Base-by-base conservation (phyloP, 768 basidiomycete genomes). In the Artomyces pyxidatus region DNA sequence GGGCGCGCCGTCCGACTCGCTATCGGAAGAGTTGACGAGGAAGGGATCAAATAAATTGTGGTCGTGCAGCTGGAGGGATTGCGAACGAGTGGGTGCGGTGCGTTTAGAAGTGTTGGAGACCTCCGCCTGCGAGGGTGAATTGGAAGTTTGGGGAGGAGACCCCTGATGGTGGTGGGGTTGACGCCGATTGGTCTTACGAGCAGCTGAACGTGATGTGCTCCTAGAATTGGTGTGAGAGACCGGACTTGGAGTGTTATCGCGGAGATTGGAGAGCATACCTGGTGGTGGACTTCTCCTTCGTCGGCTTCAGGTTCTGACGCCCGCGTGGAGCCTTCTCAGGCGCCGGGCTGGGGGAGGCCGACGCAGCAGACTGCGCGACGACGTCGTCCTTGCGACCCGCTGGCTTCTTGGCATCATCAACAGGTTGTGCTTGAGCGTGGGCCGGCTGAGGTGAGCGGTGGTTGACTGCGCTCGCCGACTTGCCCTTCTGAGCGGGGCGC, bases 51-150 rank as follows among this genome's bases (percentile, higher is more conserved):
- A 69, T 3, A 69, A 67, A 50, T 72, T 73, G 43, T 68, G 64
- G 49, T 69, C 65, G 47, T 27, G 61, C n/a, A 44, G 58, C 27
- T 59, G 66, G 41, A 58, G 59, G 46, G 55, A 53, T 19, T 44
- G 56, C 25, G 37, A 60, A 60, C 11, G 61, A 56, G 38, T 55
- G 64, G 43, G 63, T 47, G 56, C 53, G 52, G 65, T 64, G 60
- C 63, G 53, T 40, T 57, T 60, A 49, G 11, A 54, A 51, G 26
- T 47, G 38, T 35, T 45, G 42, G 37, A 42, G 41, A 51, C 76
- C 77, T 83, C 83, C 78, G 74, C 81, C 76, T 83, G 81, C 76
- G 79, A 77, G 76, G 80, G 61, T 61, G 62, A 57, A 53, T 53
- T 49, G 37, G 64, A 50, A 42, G 66, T 59, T 37, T 73, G 64